Evolutionary conservation across 768 basidiomycete species (phyloP).

Genomic region (Lanmaoa rubissima): DNA sequence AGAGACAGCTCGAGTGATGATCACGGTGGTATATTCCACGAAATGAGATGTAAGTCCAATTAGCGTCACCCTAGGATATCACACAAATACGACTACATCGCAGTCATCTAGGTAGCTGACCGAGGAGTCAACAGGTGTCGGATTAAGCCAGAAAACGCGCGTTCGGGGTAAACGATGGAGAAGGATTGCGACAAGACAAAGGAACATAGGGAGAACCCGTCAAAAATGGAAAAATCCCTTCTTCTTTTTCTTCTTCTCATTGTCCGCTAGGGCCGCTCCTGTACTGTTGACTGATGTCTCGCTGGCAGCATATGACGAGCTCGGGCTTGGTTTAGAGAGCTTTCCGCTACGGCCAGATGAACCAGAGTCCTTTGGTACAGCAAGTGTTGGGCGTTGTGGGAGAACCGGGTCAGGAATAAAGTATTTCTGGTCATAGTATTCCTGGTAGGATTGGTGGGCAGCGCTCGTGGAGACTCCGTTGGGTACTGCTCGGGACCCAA

Average conservation of each 20-base stretch:
- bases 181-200: background rate
- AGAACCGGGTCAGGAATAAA: conserved; percentile 41
- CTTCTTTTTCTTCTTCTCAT: conserved; percentile 78
- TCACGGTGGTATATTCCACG: background rate
- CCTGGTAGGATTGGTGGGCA: conserved; percentile 58
- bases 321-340: conserved; percentile 38
- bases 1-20: background rate
- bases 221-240: conserved; percentile 68
- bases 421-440: conserved; percentile 79
- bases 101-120: conserved; percentile 2
- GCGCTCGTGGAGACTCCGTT: conserved; percentile 61
- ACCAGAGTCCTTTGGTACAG: conserved; percentile 27
- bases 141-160: background rate
- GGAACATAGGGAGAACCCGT: conserved; percentile 2
- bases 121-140: background rate
- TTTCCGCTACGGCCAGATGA: conserved; percentile 19
- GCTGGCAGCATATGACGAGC: conserved; percentile 53
- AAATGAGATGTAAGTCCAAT: conserved; percentile 4
- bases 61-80: conserved; percentile 10
- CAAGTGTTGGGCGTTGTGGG: conserved; percentile 25
- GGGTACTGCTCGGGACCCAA: conserved; percentile 70
- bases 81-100: conserved; percentile 5
- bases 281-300: conserved; percentile 44
- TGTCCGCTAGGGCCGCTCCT: conserved; percentile 36
- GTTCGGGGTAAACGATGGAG: background rate